These are phyloP conservation scores for Knufia fluminis DNA, from an alignment of 2,329 filamentous ascomycete species.

Conservation along the genomic window DNA sequence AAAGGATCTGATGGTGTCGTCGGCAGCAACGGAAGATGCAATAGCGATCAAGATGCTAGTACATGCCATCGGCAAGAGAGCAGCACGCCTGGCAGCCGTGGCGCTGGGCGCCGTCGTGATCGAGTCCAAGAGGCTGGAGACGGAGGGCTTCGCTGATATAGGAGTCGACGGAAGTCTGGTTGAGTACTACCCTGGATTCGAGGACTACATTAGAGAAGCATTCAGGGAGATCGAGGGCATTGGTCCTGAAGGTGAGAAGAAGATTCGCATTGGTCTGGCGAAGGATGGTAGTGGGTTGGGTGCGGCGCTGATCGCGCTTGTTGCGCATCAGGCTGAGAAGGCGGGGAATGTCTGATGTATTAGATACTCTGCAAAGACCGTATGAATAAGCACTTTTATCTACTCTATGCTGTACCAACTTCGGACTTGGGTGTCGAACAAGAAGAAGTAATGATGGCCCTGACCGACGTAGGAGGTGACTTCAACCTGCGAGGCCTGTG, in stretches of 20 bases:
- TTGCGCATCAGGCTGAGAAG: slow-evolving; percentile 54
- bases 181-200: slow-evolving; percentile 91
- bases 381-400: no score
- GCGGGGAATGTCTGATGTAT: neutral
- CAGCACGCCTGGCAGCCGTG: slow-evolving; percentile 78
- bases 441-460: no score
- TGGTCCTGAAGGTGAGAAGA: slow-evolving; percentile 65
- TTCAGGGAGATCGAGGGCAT: slow-evolving; percentile 68
- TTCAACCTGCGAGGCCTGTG: no score
- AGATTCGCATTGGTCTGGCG: slow-evolving; percentile 86
- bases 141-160: slow-evolving; percentile 69
- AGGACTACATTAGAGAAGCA: slow-evolving; percentile 77
- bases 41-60: slow-evolving; percentile 77
- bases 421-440: no score
- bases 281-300: slow-evolving; percentile 96
- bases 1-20: slow-evolving; percentile 64
- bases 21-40: slow-evolving; percentile 72
- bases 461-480: no score
- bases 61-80: slow-evolving; percentile 75
- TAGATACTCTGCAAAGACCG: no score
- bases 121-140: slow-evolving; percentile 62
- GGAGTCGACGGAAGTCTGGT: slow-evolving; percentile 92
- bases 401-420: no score
- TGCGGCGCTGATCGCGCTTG: slow-evolving; percentile 84
- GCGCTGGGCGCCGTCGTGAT: slow-evolving; percentile 79